phyloP scores from a whole-genome alignment of 2,329 filamentous ascomycete species.

The Metarhizium humberi region DNA sequence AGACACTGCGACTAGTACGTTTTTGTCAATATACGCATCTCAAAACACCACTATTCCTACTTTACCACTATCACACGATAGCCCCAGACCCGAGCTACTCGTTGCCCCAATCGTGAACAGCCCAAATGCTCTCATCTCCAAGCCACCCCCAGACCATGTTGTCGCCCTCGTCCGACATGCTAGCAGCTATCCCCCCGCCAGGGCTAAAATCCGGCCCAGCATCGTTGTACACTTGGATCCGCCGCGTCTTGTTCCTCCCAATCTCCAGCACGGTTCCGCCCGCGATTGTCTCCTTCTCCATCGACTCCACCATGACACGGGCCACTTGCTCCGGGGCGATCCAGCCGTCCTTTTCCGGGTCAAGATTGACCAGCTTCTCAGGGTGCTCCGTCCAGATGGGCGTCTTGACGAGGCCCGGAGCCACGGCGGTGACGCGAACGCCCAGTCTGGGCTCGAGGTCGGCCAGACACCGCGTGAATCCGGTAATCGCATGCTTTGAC shows the following conservation, averaged over 20 bases:
- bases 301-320: conserved; percentile 30
- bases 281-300: conserved; percentile 21
- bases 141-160: conserved; percentile 15
- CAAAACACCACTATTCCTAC: no score
- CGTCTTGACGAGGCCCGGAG: conserved; percentile 34
- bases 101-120: not conserved
- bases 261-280: conserved; percentile 35
- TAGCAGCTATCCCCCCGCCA: conserved; percentile 18
- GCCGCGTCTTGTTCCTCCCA: conserved; percentile 19
- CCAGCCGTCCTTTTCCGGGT: conserved; percentile 26
- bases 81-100: no score
- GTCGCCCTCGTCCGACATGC: conserved; percentile 17
- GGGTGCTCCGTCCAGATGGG: conserved; percentile 36
- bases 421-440: conserved; percentile 33
- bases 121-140: not conserved
- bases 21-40: no score
- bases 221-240: conserved; percentile 26
- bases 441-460: conserved; percentile 21
- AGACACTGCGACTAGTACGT: no score
- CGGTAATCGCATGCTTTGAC: conserved; percentile 27
- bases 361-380: conserved; percentile 30
- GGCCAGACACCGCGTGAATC: conserved; percentile 31
- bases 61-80: no score
- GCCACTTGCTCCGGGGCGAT: conserved; percentile 33
- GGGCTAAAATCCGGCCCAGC: conserved; percentile 24